A percentile compares a stretch with the other conserved stretches of the same genome.
Evolutionary conservation across 106 monocot genomes (phyloP).

Genomic region (Iris macrosiphon): DNA sequence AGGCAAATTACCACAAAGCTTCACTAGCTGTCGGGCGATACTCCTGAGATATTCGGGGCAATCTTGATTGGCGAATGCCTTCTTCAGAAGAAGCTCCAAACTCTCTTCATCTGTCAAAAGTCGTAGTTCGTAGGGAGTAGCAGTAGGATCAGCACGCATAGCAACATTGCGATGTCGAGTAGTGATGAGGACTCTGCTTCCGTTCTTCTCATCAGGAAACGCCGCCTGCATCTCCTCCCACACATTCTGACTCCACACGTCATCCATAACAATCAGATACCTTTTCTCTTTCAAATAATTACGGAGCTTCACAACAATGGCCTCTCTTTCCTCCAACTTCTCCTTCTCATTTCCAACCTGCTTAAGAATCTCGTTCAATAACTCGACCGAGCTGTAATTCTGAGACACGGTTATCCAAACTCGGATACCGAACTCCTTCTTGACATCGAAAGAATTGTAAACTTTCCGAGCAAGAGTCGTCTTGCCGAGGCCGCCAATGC

Average conservation of each 20-base stretch:
- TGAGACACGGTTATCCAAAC: slow-evolving; percentile 19
- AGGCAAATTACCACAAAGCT: too few species aligned
- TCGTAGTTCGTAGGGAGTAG: neutral
- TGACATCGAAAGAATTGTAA: neutral
- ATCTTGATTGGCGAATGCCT: neutral
- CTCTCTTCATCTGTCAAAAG: neutral
- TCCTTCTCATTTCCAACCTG: neutral
- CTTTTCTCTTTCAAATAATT: slow-evolving; percentile 5
- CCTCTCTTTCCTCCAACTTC: slow-evolving; percentile 10
- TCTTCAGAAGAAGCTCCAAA: neutral
- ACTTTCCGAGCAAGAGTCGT: slow-evolving; percentile 22
- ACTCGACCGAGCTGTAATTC: neutral
- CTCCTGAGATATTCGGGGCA: neutral
- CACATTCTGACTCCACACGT: slow-evolving; percentile 7
- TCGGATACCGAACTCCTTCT: slow-evolving; percentile 2
- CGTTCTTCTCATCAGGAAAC: slow-evolving; percentile 16
- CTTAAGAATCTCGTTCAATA: slow-evolving; percentile 9
- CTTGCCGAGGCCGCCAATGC: slow-evolving; percentile 19
- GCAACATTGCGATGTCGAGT: too few species aligned
- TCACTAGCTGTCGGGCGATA: neutral
- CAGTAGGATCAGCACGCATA: too few species aligned
- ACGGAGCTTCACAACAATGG: neutral
- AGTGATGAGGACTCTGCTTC: slow-evolving; percentile 12
- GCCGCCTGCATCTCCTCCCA: slow-evolving; percentile 15
- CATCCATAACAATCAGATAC: slow-evolving; percentile 29